Evolutionary conservation across 1,139 yeast species (phyloP).

Genomic region (Diutina sp.): DNA sequence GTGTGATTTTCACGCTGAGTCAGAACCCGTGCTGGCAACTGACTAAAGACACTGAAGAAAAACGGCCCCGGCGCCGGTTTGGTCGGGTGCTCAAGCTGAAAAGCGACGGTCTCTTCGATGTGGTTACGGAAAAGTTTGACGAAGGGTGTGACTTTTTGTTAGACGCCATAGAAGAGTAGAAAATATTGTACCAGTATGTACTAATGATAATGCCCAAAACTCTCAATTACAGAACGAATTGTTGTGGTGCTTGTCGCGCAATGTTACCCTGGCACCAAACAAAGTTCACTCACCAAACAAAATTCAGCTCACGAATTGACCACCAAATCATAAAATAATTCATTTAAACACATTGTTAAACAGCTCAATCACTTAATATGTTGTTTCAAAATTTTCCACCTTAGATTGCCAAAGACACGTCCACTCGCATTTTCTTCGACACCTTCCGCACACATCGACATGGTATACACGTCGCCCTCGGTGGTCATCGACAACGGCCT

Average conservation of each 20-base stretch:
- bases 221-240: not conserved
- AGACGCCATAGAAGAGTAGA: constrained; percentile 55
- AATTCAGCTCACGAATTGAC: too few species aligned
- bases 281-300: too few species aligned
- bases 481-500: constrained; percentile 64
- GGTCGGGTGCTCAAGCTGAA: constrained; percentile 77
- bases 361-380: not conserved
- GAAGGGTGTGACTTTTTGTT: constrained; percentile 76
- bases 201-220: not conserved
- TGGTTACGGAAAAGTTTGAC: constrained; percentile 69
- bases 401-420: not conserved
- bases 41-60: constrained; percentile 23
- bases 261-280: too few species aligned
- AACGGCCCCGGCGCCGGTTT: constrained; percentile 77
- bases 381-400: not conserved
- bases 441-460: constrained; percentile 4
- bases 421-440: not conserved
- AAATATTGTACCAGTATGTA: not conserved
- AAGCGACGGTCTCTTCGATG: constrained; percentile 62
- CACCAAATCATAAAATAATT: too few species aligned
- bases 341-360: not conserved
- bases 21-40: constrained; percentile 65
- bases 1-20: constrained; percentile 67
- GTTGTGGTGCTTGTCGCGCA: too few species aligned
- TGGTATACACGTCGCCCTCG: constrained; percentile 35